Conservation (phyloP, 176 grass and related monocot species). For the Hordeum vulgare region MorexV3_pseudomolecules_assembly NC_058519.1:653356001-653356500, state of each 20-base stretch:
- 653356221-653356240: slow-evolving; percentile 21
- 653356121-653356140: slow-evolving; percentile 16
- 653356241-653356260: slow-evolving; percentile 5
- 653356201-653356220: slow-evolving; percentile 17
- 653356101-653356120: slow-evolving; percentile 19
- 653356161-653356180: slow-evolving; percentile 25
- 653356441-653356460: too few species aligned
- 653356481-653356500: too few species aligned
- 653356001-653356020: slow-evolving; percentile 72
- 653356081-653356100: slow-evolving; percentile 27
- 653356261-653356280: background rate
- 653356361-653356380: background rate
- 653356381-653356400: too few species aligned
- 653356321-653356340: background rate
- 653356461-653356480: too few species aligned
- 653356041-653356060: slow-evolving; percentile 35
- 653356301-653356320: background rate
- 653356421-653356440: too few species aligned
- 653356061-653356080: slow-evolving; percentile 52
- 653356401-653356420: too few species aligned
- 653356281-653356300: too few species aligned
- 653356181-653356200: slow-evolving; percentile 26
- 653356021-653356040: slow-evolving; percentile 55
- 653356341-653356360: background rate
- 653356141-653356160: background rate